These are phyloP conservation scores for Hemisphaericaspora nanyangensis DNA, from an alignment of 805 yeast genomes.

Conservation along the genomic window DNA sequence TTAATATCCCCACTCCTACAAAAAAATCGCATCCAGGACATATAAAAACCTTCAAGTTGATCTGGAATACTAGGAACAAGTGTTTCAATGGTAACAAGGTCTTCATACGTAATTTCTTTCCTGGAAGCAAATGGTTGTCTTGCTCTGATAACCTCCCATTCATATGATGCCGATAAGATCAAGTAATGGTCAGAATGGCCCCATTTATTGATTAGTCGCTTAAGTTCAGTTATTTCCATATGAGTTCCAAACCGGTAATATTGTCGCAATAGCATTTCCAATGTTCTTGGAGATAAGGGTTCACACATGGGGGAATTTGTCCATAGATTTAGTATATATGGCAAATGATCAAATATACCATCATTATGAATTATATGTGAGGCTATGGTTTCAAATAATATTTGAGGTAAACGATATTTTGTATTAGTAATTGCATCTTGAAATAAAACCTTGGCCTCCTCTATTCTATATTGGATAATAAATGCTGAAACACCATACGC, in stretches of 20 bases:
- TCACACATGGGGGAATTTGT: slow-evolving; percentile 15
- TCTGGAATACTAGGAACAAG: slow-evolving; percentile 12
- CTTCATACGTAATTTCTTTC: slow-evolving; percentile 22
- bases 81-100: slow-evolving; percentile 17
- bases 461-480: slow-evolving; percentile 31
- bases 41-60: slow-evolving; percentile 23
- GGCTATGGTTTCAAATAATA: slow-evolving; percentile 24
- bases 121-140: slow-evolving; percentile 22
- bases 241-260: slow-evolving; percentile 25
- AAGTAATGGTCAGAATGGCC: slow-evolving; percentile 20
- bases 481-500: slow-evolving; percentile 27
- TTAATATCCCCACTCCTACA: slow-evolving; percentile 24
- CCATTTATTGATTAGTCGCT: slow-evolving; percentile 15
- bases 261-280: slow-evolving; percentile 25
- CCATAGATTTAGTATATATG: slow-evolving; percentile 25
- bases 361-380: slow-evolving; percentile 21
- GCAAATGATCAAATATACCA: slow-evolving; percentile 29
- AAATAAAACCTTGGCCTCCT: slow-evolving; percentile 23
- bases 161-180: slow-evolving; percentile 20
- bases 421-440: slow-evolving; percentile 14
- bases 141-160: slow-evolving; percentile 18
- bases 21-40: slow-evolving; percentile 24
- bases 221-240: slow-evolving; percentile 21
- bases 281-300: slow-evolving; percentile 22
- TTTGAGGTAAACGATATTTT: slow-evolving; percentile 12